These are phyloP conservation scores for Helicocarpus griseus DNA, from an alignment of 2,329 filamentous ascomycete genomes.

Conservation along the genomic window DNA sequence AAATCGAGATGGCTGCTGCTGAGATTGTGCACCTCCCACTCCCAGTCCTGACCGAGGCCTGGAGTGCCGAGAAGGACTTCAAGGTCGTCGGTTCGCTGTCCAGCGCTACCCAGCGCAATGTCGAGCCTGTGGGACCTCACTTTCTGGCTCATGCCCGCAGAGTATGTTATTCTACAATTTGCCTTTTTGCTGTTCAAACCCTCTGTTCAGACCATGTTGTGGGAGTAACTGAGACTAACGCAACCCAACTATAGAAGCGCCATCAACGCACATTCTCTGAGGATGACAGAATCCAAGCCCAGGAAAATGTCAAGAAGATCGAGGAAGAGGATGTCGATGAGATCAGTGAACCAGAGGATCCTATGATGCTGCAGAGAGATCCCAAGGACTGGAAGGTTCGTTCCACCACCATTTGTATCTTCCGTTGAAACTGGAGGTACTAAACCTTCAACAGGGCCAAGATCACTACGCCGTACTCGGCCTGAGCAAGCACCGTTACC, in stretches of 20 bases:
- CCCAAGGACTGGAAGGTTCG: slow-evolving; percentile 98
- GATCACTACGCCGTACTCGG: slow-evolving; percentile 97
- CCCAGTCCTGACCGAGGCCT: slow-evolving; percentile 67
- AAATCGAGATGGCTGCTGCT: slow-evolving; percentile 53
- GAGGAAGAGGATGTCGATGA: slow-evolving; percentile 85
- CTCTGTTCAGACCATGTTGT: neutral
- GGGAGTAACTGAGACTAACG: slow-evolving; percentile 14
- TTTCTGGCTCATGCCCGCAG: slow-evolving; percentile 96
- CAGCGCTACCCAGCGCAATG: slow-evolving; percentile 67
- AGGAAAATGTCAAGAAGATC: slow-evolving; percentile 88
- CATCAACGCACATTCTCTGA: slow-evolving; percentile 98
- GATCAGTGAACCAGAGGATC: slow-evolving; percentile 88
- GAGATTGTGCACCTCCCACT: slow-evolving; percentile 40
- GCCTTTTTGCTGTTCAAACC: neutral
- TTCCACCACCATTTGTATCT: slow-evolving; percentile 1
- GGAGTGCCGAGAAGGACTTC: slow-evolving; percentile 82
- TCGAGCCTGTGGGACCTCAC: slow-evolving; percentile 94
- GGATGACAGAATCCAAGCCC: slow-evolving; percentile 94
- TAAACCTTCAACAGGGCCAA: slow-evolving; percentile 53
- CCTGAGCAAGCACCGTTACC: slow-evolving; percentile 81
- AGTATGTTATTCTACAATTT: slow-evolving; percentile 39
- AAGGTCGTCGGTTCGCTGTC: slow-evolving; percentile 71
- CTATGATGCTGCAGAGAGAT: slow-evolving; percentile 80
- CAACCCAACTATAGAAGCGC: slow-evolving; percentile 45
- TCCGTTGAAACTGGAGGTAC: neutral